phyloP scores from a whole-genome alignment of 768 basidiomycete species.

The Hygrophorus pudorinus region DNA sequence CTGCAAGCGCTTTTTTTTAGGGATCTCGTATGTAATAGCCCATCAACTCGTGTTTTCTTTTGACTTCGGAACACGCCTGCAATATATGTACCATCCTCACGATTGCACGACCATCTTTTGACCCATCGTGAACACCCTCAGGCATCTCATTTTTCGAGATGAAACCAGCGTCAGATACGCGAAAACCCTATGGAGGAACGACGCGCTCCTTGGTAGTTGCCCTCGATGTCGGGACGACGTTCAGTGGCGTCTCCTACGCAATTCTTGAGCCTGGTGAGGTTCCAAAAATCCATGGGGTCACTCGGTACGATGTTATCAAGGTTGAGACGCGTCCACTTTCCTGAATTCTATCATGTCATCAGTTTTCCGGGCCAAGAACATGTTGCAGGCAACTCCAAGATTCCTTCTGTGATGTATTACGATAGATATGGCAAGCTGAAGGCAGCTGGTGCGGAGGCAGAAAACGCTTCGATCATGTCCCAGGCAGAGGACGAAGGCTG shows the following conservation, averaged over 20 bases:
- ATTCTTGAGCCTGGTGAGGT: constrained; percentile 76
- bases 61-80: neutral
- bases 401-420: constrained; percentile 70
- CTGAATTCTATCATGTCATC: constrained; percentile 2
- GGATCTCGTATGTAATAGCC: neutral
- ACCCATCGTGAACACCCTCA: neutral
- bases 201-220: constrained; percentile 63
- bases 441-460: constrained; percentile 72
- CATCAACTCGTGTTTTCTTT: neutral
- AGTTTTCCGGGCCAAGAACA: constrained; percentile 83
- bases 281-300: constrained; percentile 74
- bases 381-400: constrained; percentile 78
- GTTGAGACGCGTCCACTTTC: neutral
- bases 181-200: constrained; percentile 64
- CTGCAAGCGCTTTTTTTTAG: no score
- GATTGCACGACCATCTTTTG: no score
- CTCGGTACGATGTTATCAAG: constrained; percentile 36
- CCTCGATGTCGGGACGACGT: constrained; percentile 76
- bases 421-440: constrained; percentile 55
- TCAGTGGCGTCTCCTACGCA: constrained; percentile 76
- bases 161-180: constrained; percentile 50
- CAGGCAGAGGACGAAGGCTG: constrained; percentile 71
- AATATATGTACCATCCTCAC: no score
- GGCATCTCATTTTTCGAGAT: constrained; percentile 21
- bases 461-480: constrained; percentile 43